A percentile compares a stretch with the other conserved stretches of the same genome.
These are phyloP conservation scores for Loxodes magnus DNA, from an alignment of 73 alveolate species.

Conservation along the genomic window DNA sequence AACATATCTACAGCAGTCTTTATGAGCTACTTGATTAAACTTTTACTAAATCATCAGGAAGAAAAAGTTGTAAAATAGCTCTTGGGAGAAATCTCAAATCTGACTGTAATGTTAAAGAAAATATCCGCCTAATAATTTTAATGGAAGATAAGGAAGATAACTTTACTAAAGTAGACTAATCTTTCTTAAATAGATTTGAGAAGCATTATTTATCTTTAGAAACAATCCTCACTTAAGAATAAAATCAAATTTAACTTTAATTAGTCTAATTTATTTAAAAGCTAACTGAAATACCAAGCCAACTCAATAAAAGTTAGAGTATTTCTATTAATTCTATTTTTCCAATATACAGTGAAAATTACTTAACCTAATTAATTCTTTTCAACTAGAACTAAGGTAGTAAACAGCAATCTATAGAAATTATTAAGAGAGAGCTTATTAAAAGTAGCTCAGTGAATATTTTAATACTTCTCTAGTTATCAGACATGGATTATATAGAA, in stretches of 20 bases:
- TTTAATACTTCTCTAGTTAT: no score
- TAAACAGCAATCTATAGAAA: no score
- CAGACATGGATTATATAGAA: no score
- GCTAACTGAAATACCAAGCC: no score
- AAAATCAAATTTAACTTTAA: background rate
- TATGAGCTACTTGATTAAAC: constrained; percentile 8
- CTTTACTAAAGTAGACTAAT: background rate
- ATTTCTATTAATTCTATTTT: background rate
- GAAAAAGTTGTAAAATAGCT: constrained; percentile 5
- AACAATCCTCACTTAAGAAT: background rate
- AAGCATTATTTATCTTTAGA: constrained; percentile 2
- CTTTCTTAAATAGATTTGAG: constrained; percentile 9
- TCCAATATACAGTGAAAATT: background rate
- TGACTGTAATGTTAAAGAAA: constrained; percentile 3
- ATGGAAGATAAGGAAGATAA: background rate
- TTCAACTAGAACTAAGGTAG: no score
- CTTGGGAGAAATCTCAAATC: constrained; percentile 4
- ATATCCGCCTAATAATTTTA: background rate
- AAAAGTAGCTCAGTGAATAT: no score
- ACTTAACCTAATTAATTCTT: background rate
- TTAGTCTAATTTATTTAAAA: no score
- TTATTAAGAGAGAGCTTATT: no score
- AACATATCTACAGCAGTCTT: constrained; percentile 6
- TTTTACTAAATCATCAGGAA: constrained; percentile 6
- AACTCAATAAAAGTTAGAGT: background rate